Base-by-base conservation (phyloP, 371 early-diverging fungal species). In the Lichtheimia ornata region DNA sequence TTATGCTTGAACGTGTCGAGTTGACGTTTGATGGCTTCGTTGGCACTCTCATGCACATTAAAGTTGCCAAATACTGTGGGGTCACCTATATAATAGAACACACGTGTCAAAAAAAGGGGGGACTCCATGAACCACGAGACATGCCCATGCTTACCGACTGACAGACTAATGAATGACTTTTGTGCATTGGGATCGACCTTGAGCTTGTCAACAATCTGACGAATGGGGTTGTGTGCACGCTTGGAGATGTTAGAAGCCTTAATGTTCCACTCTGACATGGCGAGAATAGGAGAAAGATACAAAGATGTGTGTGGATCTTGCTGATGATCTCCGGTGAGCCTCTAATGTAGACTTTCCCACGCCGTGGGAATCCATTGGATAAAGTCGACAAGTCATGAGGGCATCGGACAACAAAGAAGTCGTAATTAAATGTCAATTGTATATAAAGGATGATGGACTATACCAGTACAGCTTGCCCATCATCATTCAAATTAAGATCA, bases 61-160 rank as follows among this genome's bases (percentile, higher is more conserved):
- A 95, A 90, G 81, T 96, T 95, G 49, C 95, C 96, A 82, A 92
- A 95, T 41, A 89, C 83, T 5, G 96, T 95, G 11, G 96, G 96
- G 71, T 96, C 96, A 52, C 95, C 88, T 82, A 65, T 27, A 30
- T 1, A 50, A 14, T 27, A 52, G 53, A 25, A 43, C 5, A 50
- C 62, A 20, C 50, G 51, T 59, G 40, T 42, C 45, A 15, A 12
- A 2, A 53, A 40, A 56, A 45, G 17, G 13, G 47, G 18, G 50
- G 35, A 11, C 44, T n/a, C 49, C 4, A 24, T 50, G 28, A 45
- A 35, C 35, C 35, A 35, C 35, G 35, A 9, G 35, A 35, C 6
- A 2, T 22, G 47, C 17, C 2, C 58, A 24, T 20, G 22, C 63
- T 67, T 73, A 83, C 88, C 93, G 50, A 95, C 84, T 11, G 94